A percentile compares a stretch with the other conserved stretches of the same genome.
phyloP scores from a whole-genome alignment of 768 basidiomycete species.

The Suillus americanus region DNA sequence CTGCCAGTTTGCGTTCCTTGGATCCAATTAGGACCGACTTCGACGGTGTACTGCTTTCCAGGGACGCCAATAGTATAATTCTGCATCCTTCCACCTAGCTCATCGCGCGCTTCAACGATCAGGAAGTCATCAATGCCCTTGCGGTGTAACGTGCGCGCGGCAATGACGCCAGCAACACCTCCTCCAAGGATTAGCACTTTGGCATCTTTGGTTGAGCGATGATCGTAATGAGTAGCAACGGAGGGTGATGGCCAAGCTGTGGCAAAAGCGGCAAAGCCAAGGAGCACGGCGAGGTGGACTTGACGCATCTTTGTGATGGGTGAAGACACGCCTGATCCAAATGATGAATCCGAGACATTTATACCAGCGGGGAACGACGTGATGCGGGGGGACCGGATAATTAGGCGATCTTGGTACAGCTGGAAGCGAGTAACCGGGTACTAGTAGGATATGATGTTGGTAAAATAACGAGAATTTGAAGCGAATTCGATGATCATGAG shows the following conservation, averaged over 20 bases:
- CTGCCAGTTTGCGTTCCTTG: conserved; percentile 49
- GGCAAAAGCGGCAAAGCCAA: not conserved
- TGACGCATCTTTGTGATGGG: not conserved
- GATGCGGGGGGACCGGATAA: not conserved
- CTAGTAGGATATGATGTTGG: not conserved
- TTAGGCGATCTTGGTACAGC: not conserved
- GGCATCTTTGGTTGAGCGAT: conserved; percentile 14
- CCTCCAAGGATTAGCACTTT: conserved; percentile 63
- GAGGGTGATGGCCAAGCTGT: not conserved
- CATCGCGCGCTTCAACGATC: conserved; percentile 56
- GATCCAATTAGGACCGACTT: conserved; percentile 64
- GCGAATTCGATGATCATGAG: too few relatives aligned
- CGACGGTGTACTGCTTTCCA: conserved; percentile 42
- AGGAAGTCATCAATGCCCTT: conserved; percentile 57
- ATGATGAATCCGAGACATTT: not conserved
- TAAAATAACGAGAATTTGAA: not conserved
- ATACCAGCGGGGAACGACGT: not conserved
- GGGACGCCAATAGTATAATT: conserved; percentile 42
- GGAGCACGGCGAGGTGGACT: not conserved
- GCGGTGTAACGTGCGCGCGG: conserved; percentile 57
- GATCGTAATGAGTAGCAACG: not conserved
- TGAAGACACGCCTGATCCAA: not conserved
- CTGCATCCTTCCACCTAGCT: conserved; percentile 63
- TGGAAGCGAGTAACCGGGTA: not conserved
- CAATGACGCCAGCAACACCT: conserved; percentile 64